Evolutionary conservation across 1,139 yeast genomes (phyloP).

Genomic region (Candida mesenterica): DNA sequence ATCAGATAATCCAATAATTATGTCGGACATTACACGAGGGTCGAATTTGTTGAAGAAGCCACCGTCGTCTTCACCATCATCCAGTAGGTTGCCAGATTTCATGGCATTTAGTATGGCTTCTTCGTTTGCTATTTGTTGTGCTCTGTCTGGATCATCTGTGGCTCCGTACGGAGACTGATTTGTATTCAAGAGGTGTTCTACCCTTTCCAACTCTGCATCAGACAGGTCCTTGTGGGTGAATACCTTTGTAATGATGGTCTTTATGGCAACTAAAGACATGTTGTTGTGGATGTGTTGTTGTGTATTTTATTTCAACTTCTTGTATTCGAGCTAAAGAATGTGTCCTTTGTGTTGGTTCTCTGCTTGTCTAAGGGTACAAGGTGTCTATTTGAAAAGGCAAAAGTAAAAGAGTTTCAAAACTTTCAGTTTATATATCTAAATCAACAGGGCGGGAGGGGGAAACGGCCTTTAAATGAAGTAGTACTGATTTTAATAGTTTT

Average conservation of each 20-base stretch:
- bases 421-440: no score
- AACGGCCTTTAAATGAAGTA: no score
- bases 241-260: slow-evolving; percentile 33
- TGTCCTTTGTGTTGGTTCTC: no score
- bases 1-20: slow-evolving; percentile 75
- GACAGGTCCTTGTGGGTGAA: slow-evolving; percentile 19
- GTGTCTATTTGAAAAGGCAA: no score
- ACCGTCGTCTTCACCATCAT: slow-evolving; percentile 21
- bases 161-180: slow-evolving; percentile 41
- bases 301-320: slow-evolving; percentile 1
- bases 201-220: slow-evolving; percentile 35
- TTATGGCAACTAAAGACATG: slow-evolving; percentile 42
- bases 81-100: slow-evolving; percentile 18
- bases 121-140: slow-evolving; percentile 37
- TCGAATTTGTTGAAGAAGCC: slow-evolving; percentile 48
- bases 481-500: no score
- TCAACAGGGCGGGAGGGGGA: no score
- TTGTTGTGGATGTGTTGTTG: slow-evolving; percentile 1
- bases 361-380: no score
- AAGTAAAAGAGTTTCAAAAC: no score
- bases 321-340: no score
- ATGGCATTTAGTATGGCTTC: slow-evolving; percentile 35
- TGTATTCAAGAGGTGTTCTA: slow-evolving; percentile 33
- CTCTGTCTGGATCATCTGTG: slow-evolving; percentile 32
- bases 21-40: slow-evolving; percentile 79